Conservation (phyloP, 2,329 filamentous ascomycete species). For the Colletotrichum sp. region DNA sequence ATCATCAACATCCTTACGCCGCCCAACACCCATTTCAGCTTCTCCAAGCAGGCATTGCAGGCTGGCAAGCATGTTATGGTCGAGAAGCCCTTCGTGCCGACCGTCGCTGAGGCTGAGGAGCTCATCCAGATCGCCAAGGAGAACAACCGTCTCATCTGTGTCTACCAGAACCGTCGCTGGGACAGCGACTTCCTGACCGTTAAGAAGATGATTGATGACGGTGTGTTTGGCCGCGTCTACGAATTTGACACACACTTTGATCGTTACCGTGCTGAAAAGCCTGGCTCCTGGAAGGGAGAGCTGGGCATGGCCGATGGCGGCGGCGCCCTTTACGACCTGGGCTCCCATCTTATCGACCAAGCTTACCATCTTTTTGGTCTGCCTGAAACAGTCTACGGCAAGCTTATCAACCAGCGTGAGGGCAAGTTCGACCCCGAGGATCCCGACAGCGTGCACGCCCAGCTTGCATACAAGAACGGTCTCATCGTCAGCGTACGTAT, state of each 20-base stretch:
- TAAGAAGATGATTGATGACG: slow-evolving; percentile 63
- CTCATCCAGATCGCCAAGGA: slow-evolving; percentile 62
- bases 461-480: slow-evolving; percentile 70
- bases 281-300: slow-evolving; percentile 70
- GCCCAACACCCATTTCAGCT: slow-evolving; percentile 72
- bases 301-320: slow-evolving; percentile 66
- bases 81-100: slow-evolving; percentile 85
- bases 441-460: slow-evolving; percentile 64
- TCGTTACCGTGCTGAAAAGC: slow-evolving; percentile 67
- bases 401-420: slow-evolving; percentile 70
- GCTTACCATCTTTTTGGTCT: slow-evolving; percentile 73
- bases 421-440: slow-evolving; percentile 51
- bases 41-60: slow-evolving; percentile 69
- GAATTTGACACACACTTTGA: slow-evolving; percentile 86
- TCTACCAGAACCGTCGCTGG: slow-evolving; percentile 81
- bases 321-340: slow-evolving; percentile 75
- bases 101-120: slow-evolving; percentile 68
- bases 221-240: slow-evolving; percentile 71
- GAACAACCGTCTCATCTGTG: slow-evolving; percentile 60
- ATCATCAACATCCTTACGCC: slow-evolving; percentile 75
- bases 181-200: slow-evolving; percentile 80
- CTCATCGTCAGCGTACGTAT: slow-evolving; percentile 74
- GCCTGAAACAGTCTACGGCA: slow-evolving; percentile 70
- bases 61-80: slow-evolving; percentile 79
- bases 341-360: slow-evolving; percentile 80